Evolutionary conservation across 2,329 filamentous ascomycete genomes (phyloP), one percentile per base, ranked within the genome.

Genomic region (Cytospora leucostoma): DNA sequence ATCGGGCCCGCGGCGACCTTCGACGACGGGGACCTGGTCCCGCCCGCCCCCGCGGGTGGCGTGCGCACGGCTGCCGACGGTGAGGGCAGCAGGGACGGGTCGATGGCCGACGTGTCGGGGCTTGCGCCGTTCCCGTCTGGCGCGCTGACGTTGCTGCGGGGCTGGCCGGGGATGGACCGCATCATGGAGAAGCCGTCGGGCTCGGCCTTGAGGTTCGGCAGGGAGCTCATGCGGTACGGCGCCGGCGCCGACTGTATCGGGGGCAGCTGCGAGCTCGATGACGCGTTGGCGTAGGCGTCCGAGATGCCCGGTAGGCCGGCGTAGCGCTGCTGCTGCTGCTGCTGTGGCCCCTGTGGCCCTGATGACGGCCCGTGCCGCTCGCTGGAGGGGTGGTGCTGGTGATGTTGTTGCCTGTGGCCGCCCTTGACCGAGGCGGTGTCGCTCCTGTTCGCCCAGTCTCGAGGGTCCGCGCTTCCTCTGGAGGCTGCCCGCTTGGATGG

Each of bases 31-130:
- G 60, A 59, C 7, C 49, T 40, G 27, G 56, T 44, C 72, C 74
- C 11, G 27, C 27, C 27, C 74, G 75, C 49, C 17, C 47, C 60
- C 75, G 65, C 40, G 74, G 76, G 47, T 65, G 79, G 74, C n/a
- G 73, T 76, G 49, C 72, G 71, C 10, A 75, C 68, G 8, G 27
- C 27, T 27, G 76, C 67, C n/a, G 74, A 72, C 3, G 80, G 80
- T 3, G 82, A 83, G 0, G 78, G 75, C 19, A 82, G 72, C 38
- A 83, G 74, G 0, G 77, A 72, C 2, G 78, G 79, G 55, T 84
- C 81, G 40, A 79, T 75, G 15, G 71, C 69, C 11, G 75, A 71
- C n/a, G 71, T 66, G 21, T 72, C 69, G 2, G 71, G 69, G 47
- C 65, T 70, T 3, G 27, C 27, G 49, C 56, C 61, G 3, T 56